Evolutionary conservation across 495 filamentous ascomycete species (phyloP).

Genomic region (Aspergillus wentii): DNA sequence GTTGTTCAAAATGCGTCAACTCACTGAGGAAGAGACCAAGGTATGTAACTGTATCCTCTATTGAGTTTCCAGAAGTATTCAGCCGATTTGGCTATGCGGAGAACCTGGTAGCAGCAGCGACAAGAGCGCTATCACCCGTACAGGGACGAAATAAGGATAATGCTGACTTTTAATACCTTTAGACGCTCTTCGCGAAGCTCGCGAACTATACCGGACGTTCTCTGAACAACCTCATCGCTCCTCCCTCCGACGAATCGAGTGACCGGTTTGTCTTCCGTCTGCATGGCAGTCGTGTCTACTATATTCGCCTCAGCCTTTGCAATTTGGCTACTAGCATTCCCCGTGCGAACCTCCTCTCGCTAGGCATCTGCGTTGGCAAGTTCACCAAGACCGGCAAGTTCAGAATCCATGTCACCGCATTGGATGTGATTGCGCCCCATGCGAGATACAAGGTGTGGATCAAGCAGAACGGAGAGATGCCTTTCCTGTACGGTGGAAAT

Average conservation of each 20-base stretch:
- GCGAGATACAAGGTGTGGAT: constrained; percentile 94
- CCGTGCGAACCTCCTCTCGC: constrained; percentile 69
- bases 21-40: constrained; percentile 71
- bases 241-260: constrained; percentile 57
- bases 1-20: constrained; percentile 58
- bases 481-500: constrained; percentile 82
- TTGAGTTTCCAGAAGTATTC: too few relatives aligned
- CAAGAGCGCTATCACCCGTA: too few relatives aligned
- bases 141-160: too few relatives aligned
- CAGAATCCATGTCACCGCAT: constrained; percentile 36
- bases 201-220: constrained; percentile 78
- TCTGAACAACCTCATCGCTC: constrained; percentile 74
- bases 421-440: constrained; percentile 81
- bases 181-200: constrained; percentile 74
- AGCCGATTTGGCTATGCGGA: too few relatives aligned
- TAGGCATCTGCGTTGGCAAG: constrained; percentile 85
- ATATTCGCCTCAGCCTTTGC: constrained; percentile 77
- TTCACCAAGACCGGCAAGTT: constrained; percentile 92
- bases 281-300: constrained; percentile 76
- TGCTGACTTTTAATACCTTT: too few relatives aligned
- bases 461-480: constrained; percentile 92
- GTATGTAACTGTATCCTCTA: too few relatives aligned
- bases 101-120: too few relatives aligned
- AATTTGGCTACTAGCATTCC: constrained; percentile 85
- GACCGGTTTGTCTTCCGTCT: constrained; percentile 82